Evolutionary conservation across 768 basidiomycete species (phyloP).

Genomic region (Astraeus odoratus): DNA sequence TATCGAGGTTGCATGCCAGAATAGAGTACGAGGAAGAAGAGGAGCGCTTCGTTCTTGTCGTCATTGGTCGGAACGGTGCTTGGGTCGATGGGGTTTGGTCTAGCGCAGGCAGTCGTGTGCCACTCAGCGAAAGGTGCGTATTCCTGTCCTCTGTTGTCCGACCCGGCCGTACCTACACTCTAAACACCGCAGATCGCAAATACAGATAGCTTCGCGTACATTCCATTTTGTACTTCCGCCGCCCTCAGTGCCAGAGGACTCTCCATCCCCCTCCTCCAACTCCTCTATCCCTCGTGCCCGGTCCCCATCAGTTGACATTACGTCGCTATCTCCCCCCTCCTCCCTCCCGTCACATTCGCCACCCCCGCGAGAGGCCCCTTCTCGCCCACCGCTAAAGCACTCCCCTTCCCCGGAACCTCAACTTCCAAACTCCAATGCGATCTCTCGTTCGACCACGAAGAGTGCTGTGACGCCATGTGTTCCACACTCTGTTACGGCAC

Average conservation of each 20-base stretch:
- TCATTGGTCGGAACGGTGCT: conserved; percentile 94
- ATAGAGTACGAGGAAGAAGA: conserved; percentile 91
- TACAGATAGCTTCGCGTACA: conserved; percentile 94
- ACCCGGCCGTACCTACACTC: conserved; percentile 1
- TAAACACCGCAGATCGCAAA: conserved; percentile 63
- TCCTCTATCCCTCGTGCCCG: conserved; percentile 62
- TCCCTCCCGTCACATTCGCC: conserved; percentile 75
- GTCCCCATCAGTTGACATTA: conserved; percentile 79
- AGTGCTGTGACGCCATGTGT: conserved; percentile 17
- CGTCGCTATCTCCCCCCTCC: conserved; percentile 75
- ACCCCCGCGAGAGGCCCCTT: conserved; percentile 43
- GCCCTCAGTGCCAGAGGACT: conserved; percentile 70
- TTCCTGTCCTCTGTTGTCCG: background rate
- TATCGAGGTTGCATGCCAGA: conserved; percentile 93
- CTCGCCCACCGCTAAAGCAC: conserved; percentile 38
- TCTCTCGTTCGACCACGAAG: conserved; percentile 36
- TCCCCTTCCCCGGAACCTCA: conserved; percentile 43
- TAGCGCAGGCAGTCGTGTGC: conserved; percentile 79
- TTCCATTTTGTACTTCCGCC: conserved; percentile 97
- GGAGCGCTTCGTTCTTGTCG: conserved; percentile 81
- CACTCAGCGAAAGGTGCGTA: conserved; percentile 76
- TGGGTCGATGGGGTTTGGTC: conserved; percentile 99
- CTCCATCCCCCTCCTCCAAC: conserved; percentile 72
- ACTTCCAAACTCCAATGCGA: conserved; percentile 58
- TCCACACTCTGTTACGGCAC: conserved; percentile 20